Percentiles rank a stretch among this genome's conserved stretches.
phyloP scores from a whole-genome alignment of 2,329 filamentous ascomycete genomes.

The Microsporum audouinii region DNA sequence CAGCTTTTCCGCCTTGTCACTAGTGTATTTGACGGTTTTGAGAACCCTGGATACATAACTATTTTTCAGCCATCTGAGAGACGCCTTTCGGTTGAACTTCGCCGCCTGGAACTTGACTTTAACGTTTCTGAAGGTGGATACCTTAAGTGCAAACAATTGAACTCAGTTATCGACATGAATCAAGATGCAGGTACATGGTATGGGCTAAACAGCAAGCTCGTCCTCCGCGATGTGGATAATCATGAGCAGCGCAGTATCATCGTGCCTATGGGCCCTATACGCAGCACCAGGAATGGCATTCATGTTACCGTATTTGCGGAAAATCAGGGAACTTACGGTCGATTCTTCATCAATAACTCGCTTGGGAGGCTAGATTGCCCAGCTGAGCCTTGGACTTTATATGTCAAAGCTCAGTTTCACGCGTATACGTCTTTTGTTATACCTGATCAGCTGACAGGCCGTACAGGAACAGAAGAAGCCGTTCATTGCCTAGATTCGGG shows the following conservation, averaged over 20 bases:
- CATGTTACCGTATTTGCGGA: slow-evolving; percentile 32
- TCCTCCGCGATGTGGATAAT: slow-evolving; percentile 26
- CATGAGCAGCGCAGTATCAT: slow-evolving; percentile 26
- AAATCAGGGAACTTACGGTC: slow-evolving; percentile 24
- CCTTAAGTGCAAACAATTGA: slow-evolving; percentile 41
- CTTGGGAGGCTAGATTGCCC: slow-evolving; percentile 39
- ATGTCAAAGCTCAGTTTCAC: slow-evolving; percentile 22
- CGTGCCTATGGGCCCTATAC: slow-evolving; percentile 29
- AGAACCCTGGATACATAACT: slow-evolving; percentile 33
- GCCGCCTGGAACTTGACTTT: slow-evolving; percentile 41
- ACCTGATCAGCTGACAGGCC: slow-evolving; percentile 21
- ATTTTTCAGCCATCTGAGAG: slow-evolving; percentile 36
- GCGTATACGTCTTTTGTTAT: slow-evolving; percentile 21
- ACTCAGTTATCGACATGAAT: slow-evolving; percentile 37
- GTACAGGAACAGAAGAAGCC: slow-evolving; percentile 18
- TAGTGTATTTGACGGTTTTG: slow-evolving; percentile 42
- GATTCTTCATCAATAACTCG: slow-evolving; percentile 39
- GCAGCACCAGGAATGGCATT: slow-evolving; percentile 8
- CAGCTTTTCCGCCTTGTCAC: slow-evolving; percentile 24
- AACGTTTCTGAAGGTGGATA: slow-evolving; percentile 19
- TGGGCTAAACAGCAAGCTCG: slow-evolving; percentile 41
- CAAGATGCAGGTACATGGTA: slow-evolving; percentile 40
- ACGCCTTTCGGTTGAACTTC: slow-evolving; percentile 34
- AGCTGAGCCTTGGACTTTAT: slow-evolving; percentile 22
- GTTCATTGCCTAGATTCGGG: slow-evolving; percentile 12